A percentile compares a stretch with the other conserved stretches of the same genome.
phyloP scores from a whole-genome alignment of 176 grass and related monocot genomes.

The Bolboschoenus planiculmis region DNA sequence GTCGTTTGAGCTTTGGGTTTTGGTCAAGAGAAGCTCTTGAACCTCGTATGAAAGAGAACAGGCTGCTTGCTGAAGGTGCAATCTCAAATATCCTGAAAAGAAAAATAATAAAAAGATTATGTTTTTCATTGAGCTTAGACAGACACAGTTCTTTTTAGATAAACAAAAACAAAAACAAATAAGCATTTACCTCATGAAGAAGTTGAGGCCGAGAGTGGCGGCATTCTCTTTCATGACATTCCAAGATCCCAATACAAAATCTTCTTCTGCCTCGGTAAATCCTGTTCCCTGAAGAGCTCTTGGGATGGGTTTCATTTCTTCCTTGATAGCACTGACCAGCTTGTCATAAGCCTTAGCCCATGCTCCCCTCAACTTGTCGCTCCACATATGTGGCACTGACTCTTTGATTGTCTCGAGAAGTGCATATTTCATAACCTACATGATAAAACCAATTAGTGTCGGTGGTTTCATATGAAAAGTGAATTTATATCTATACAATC shows the following conservation, averaged over 20 bases:
- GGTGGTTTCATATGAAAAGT: background rate
- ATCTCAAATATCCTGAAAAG: constrained; percentile 34
- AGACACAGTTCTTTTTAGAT: background rate
- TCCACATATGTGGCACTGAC: constrained; percentile 58
- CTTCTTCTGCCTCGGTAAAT: constrained; percentile 27
- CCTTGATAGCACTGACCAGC: constrained; percentile 57
- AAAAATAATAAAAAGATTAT: background rate
- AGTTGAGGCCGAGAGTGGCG: constrained; percentile 26
- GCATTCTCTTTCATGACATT: constrained; percentile 34
- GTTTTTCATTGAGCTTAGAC: background rate
- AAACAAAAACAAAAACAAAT: background rate
- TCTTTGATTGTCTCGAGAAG: constrained; percentile 60
- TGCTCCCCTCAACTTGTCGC: constrained; percentile 53
- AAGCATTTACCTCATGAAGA: constrained; percentile 27
- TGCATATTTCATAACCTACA: constrained; percentile 60
- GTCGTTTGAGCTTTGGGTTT: constrained; percentile 38
- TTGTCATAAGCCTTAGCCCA: constrained; percentile 71
- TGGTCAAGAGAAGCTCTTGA: constrained; percentile 26
- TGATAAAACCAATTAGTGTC: background rate
- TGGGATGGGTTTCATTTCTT: constrained; percentile 51
- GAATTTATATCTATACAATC: background rate
- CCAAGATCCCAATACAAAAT: constrained; percentile 31
- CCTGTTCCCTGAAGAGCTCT: constrained; percentile 17
- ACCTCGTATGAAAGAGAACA: constrained; percentile 33
- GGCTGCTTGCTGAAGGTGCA: constrained; percentile 29